Base-by-base conservation (phyloP, 2,329 filamentous ascomycete genomes). In the Pseudopithomyces maydicus region DNA sequence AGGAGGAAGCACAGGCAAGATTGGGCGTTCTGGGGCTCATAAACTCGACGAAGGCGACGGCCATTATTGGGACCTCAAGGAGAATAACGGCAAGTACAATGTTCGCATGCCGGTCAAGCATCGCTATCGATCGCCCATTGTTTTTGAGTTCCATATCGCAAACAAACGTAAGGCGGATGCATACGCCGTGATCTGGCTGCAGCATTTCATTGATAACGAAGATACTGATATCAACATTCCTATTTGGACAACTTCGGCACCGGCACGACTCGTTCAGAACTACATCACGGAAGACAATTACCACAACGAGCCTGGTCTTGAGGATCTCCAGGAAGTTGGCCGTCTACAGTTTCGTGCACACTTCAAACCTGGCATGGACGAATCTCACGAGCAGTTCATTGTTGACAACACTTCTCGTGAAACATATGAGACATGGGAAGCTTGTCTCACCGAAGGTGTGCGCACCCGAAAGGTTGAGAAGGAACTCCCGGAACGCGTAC, bases 391-490 rank as follows among this genome's bases (percentile, higher is more conserved):
- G 63, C 83, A 82, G 1, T 97, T 97, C 66, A 88, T 97, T 20
- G 85, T 87, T 46, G 91, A 96, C 74, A 97, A 96, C 68, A 88
- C 96, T 72, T 89, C 90, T 1, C 88, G 94, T 32, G 95, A 98
- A 80, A 97, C 93, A 0, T 96, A 91, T 62, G 94, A 98, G 78
- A 90, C 90, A 0, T 98, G 93, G 92, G 92, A 97, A 75, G 91
- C 92, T 0, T 97, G 94, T 73, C 86, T 90, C 39, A 87, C 92
- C 0, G 93, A 98, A 74, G 94, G 94, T 12, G 91, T 97, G 0
- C 87, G 95, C 2, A 78, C 82, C 14, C 84, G 88, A 54, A 84
- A 86, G 26, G 91, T 97, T 0, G 79, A 84, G 10, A 84, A 87
- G 22, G 89, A 96, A 68, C 81, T 97, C 0, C 91, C 92, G 0